Percentiles rank a stretch among this genome's conserved stretches.
phyloP scores from a whole-genome alignment of 805 yeast species.

The Sungouiozyma intestinalis region DNA sequence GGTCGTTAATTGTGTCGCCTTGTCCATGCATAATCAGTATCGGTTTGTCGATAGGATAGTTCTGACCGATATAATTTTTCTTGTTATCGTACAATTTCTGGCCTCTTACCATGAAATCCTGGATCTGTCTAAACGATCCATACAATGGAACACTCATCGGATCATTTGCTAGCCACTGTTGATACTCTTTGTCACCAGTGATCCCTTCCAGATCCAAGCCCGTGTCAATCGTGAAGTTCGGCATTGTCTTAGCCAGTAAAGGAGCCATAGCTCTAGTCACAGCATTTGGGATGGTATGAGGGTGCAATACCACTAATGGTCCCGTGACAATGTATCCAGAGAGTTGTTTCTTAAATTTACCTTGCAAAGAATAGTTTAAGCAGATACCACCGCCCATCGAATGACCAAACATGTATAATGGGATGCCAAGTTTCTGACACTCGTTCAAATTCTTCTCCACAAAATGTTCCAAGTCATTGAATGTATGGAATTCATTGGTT shows the following conservation, averaged over 20 bases:
- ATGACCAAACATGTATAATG: slow-evolving; percentile 49
- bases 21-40: slow-evolving; percentile 52
- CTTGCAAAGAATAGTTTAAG: slow-evolving; percentile 50
- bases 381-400: slow-evolving; percentile 78
- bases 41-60: slow-evolving; percentile 31
- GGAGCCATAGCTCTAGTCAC: slow-evolving; percentile 35
- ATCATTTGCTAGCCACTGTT: slow-evolving; percentile 34
- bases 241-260: slow-evolving; percentile 32
- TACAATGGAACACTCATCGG: slow-evolving; percentile 36
- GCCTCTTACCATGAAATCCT: slow-evolving; percentile 59
- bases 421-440: slow-evolving; percentile 15
- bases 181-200: slow-evolving; percentile 40
- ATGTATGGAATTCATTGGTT: slow-evolving; percentile 46
- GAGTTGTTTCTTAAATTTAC: slow-evolving; percentile 38
- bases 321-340: slow-evolving; percentile 42
- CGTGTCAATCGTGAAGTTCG: slow-evolving; percentile 44
- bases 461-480: slow-evolving; percentile 51
- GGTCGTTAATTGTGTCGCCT: slow-evolving; percentile 51
- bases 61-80: slow-evolving; percentile 28
- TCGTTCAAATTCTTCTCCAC: slow-evolving; percentile 15
- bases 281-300: slow-evolving; percentile 45
- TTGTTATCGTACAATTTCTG: slow-evolving; percentile 34
- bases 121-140: slow-evolving; percentile 45
- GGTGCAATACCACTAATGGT: slow-evolving; percentile 51
- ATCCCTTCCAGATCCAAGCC: slow-evolving; percentile 44